Evolutionary conservation across 1,139 yeast genomes (phyloP).

Genomic region (Meyerozyma guilliermondii): DNA sequence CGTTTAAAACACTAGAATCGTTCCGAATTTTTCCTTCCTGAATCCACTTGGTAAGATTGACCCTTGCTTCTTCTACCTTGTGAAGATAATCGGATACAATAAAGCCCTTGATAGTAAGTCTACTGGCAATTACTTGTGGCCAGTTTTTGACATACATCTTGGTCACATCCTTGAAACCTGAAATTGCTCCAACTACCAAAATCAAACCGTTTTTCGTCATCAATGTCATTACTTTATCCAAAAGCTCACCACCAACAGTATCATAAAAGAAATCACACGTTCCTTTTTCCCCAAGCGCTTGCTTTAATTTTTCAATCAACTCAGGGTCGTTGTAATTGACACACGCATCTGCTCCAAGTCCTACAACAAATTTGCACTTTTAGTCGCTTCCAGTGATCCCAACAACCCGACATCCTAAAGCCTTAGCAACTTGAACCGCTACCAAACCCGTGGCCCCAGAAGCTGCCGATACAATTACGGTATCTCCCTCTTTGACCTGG

Average conservation of each 20-base stretch:
- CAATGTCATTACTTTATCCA: conserved; percentile 41
- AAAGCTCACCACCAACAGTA: conserved; percentile 60
- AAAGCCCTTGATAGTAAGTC: conserved; percentile 47
- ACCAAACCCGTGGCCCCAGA: conserved; percentile 29
- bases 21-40: conserved; percentile 37
- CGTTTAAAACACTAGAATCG: conserved; percentile 22
- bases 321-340: conserved; percentile 25
- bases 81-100: conserved; percentile 33
- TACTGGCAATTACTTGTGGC: conserved; percentile 39
- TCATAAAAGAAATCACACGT: conserved; percentile 48
- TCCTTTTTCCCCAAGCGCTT: conserved; percentile 38
- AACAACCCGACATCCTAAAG: conserved; percentile 22
- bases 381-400: conserved; percentile 28
- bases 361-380: conserved; percentile 24
- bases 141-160: conserved; percentile 31
- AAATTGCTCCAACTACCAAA: conserved; percentile 58
- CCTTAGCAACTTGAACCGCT: conserved; percentile 27
- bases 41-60: conserved; percentile 27
- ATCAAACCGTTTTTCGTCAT: conserved; percentile 40
- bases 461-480: conserved; percentile 25
- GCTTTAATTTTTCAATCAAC: conserved; percentile 36
- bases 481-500: conserved; percentile 20
- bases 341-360: conserved; percentile 25
- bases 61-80: conserved; percentile 30
- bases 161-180: conserved; percentile 47